These are phyloP conservation scores for Miscanthus lutarioriparius DNA, from an alignment of 176 grass and related monocot genomes.

Conservation along the genomic window DNA sequence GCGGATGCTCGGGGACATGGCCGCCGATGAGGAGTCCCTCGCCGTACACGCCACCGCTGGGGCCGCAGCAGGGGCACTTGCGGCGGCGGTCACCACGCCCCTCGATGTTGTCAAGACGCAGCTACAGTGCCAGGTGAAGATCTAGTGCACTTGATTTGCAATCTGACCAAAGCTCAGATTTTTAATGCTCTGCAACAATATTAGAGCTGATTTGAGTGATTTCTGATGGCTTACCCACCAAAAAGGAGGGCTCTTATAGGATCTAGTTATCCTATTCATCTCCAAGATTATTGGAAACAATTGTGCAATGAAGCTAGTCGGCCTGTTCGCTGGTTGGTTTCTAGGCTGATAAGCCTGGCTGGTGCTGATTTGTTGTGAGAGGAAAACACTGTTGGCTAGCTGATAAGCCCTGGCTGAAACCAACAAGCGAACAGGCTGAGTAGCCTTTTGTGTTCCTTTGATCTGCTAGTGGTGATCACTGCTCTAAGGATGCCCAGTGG, in stretches of 20 bases:
- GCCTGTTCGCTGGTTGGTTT: too few relatives aligned
- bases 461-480: constrained; percentile 1
- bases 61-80: constrained; percentile 70
- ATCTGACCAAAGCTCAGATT: neutral
- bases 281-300: constrained; percentile 44
- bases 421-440: too few relatives aligned
- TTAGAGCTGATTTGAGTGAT: constrained; percentile 3
- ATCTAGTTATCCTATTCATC: neutral
- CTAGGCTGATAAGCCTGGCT: too few relatives aligned
- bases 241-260: neutral
- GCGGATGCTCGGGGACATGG: constrained; percentile 65
- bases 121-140: constrained; percentile 88
- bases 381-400: too few relatives aligned
- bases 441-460: neutral
- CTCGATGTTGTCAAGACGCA: constrained; percentile 91
- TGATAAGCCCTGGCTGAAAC: too few relatives aligned
- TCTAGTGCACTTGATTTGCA: constrained; percentile 10
- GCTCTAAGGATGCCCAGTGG: neutral
- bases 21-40: constrained; percentile 63
- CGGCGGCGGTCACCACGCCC: constrained; percentile 65
- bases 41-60: constrained; percentile 80
- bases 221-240: neutral
- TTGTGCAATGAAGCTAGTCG: neutral
- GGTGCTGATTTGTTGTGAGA: too few relatives aligned
- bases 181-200: neutral